A percentile compares a stretch with the other conserved stretches of the same genome.
Evolutionary conservation across 768 basidiomycete genomes (phyloP).

Genomic region (Arthromyces matolae): DNA sequence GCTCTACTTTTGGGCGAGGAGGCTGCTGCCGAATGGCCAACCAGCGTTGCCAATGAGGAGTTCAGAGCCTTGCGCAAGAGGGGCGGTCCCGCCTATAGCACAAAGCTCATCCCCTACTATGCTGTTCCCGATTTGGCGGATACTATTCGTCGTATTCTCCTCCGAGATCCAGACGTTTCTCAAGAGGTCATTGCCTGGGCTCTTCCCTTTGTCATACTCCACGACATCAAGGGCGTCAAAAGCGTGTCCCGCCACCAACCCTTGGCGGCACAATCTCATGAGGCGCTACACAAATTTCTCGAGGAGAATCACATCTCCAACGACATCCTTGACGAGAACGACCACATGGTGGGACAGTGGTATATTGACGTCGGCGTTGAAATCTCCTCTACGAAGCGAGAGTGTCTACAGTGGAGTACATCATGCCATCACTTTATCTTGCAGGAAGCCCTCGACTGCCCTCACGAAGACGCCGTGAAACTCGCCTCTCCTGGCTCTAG

Average conservation of each 20-base stretch:
- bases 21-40: neutral
- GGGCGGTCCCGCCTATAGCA: no score
- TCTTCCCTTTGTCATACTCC: conserved; percentile 21
- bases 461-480: neutral
- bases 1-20: neutral
- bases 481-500: neutral
- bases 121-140: conserved; percentile 8
- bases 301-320: neutral
- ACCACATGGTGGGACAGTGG: conserved; percentile 14
- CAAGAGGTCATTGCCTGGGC: conserved; percentile 16
- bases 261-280: neutral
- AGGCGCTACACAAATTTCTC: neutral
- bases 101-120: conserved; percentile 16
- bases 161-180: neutral
- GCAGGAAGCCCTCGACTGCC: neutral
- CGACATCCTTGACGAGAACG: neutral
- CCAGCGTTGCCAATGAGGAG: no score
- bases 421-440: conserved; percentile 1
- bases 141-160: conserved; percentile 19
- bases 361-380: conserved; percentile 22
- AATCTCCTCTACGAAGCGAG: conserved; percentile 4
- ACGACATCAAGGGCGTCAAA: conserved; percentile 27
- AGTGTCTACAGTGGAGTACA: conserved; percentile 18
- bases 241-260: conserved; percentile 13
- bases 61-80: no score